Percentiles rank a stretch among this genome's conserved stretches.
phyloP scores from a whole-genome alignment of 352 stramenopile species.

The Phytophthora ohioensis region DNA sequence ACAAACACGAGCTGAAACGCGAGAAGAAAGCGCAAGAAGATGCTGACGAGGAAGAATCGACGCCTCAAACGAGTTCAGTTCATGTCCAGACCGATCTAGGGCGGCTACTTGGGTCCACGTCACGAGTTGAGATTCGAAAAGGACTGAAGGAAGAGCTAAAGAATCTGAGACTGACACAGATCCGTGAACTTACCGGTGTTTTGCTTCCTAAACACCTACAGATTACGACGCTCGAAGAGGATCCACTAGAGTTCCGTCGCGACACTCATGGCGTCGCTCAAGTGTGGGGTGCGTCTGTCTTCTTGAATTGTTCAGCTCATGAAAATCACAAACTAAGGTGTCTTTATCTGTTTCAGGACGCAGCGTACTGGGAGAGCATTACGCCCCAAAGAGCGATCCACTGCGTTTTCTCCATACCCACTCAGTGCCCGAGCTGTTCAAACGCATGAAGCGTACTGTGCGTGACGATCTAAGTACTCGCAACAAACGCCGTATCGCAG shows the following conservation, averaged over 20 bases:
- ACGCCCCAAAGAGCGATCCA: slow-evolving; percentile 20
- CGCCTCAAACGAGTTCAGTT: slow-evolving; percentile 3
- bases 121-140: slow-evolving; percentile 1
- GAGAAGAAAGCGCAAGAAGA: slow-evolving; percentile 11
- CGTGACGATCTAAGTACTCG: slow-evolving; percentile 38
- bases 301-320: background rate
- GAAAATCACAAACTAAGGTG: background rate
- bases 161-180: slow-evolving; percentile 1
- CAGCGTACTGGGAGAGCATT: slow-evolving; percentile 42
- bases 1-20: slow-evolving; percentile 3
- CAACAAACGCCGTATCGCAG: slow-evolving; percentile 41
- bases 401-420: slow-evolving; percentile 34
- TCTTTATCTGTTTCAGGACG: slow-evolving; percentile 14
- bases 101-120: slow-evolving; percentile 25
- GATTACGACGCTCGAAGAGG: slow-evolving; percentile 27
- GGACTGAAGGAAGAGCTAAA: slow-evolving; percentile 22
- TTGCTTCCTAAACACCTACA: slow-evolving; percentile 23
- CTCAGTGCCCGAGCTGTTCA: slow-evolving; percentile 33
- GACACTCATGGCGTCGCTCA: slow-evolving; percentile 32
- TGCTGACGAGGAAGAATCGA: slow-evolving; percentile 2
- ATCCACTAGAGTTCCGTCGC: slow-evolving; percentile 39
- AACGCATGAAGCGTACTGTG: slow-evolving; percentile 39
- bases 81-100: slow-evolving; percentile 22
- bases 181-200: slow-evolving; percentile 7
- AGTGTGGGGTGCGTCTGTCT: slow-evolving; percentile 23